These are phyloP conservation scores for Podospora comata DNA, from an alignment of 495 filamentous ascomycete genomes.

Conservation along the genomic window DNA sequence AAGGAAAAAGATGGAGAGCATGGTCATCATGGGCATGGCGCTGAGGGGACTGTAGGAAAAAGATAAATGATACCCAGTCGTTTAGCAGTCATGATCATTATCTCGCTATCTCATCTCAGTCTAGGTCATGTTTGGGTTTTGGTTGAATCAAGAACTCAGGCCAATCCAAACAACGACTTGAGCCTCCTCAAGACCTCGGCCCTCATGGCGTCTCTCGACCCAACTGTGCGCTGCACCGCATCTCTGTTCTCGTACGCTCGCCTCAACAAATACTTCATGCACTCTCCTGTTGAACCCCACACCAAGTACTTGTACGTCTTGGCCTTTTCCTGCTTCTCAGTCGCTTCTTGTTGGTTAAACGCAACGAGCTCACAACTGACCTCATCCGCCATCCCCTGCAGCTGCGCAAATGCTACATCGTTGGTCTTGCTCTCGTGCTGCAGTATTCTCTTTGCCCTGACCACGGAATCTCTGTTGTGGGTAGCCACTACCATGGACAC, in stretches of 20 bases:
- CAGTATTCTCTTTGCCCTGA: conserved; percentile 56
- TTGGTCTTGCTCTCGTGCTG: conserved; percentile 40
- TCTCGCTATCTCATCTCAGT: not conserved
- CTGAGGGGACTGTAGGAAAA: conserved; percentile 51
- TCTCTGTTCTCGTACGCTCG: conserved; percentile 90
- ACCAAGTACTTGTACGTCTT: conserved; percentile 84
- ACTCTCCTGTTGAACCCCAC: conserved; percentile 89
- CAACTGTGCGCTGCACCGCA: conserved; percentile 72
- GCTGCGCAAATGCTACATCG: conserved; percentile 78
- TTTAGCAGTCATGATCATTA: not conserved
- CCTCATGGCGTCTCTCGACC: conserved; percentile 71
- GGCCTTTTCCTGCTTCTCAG: conserved; percentile 32
- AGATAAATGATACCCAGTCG: not conserved
- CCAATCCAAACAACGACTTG: conserved; percentile 42
- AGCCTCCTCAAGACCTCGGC: conserved; percentile 65
- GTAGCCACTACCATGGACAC: conserved; percentile 77
- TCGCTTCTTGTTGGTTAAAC: conserved; percentile 6
- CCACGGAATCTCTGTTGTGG: conserved; percentile 85
- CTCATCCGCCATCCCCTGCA: conserved; percentile 97
- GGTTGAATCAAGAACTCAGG: conserved; percentile 11
- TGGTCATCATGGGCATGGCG: conserved; percentile 69
- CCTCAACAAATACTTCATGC: conserved; percentile 85
- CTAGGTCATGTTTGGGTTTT: not conserved
- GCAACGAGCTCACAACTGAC: conserved; percentile 77
- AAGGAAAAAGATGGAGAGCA: conserved; percentile 55